Base-by-base conservation (phyloP, 202 grass and related monocot genomes). In the Musa balbisiana region DNA sequence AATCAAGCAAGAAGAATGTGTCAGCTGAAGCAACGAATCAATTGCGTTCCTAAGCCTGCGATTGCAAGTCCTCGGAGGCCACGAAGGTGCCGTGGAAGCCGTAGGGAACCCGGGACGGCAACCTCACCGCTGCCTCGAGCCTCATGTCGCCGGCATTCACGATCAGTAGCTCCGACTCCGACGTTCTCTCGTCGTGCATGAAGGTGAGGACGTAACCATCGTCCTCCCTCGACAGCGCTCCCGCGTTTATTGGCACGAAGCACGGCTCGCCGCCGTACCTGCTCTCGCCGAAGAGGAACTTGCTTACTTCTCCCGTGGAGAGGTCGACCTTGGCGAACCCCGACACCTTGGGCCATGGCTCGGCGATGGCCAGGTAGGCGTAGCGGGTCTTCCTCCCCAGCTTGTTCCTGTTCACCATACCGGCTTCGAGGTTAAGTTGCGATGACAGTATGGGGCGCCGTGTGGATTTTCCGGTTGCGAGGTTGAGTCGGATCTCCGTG, bases 311-410 rank as follows among this genome's bases (percentile, higher is more conserved):
- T 14, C 65, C 65, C 25, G 65, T 68, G 25, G 14, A n/a, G 12
- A 68, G 65, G 23, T 68, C 65, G 65, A 68, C 65, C 65, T 68
- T 68, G 65, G 65, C 65, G 27, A 68, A 68, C 25, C 65, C 65
- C 2, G 65, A 68, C 9, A 68, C 65, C 26, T 23, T 68, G 22
- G 65, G 65, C 58, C 58, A 62, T 6, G 58, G 58, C 58, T 62
- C 58, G 58, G 58, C 58, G 58, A 62, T 62, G 58, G 65, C 65
- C 24, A 68, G 65, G 65, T 68, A 68, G 25, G 65, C 65, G 26
- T 68, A 68, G 11, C 65, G 26, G 15, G 65, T 68, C 26, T 43
- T 68, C 65, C 65, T 5, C 12, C 65, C 65, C 3, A 68, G 65
- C 23, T 19, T 62, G 58, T 62, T 3, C 58, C 20, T 62, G 58